Conservation (phyloP, 306 rosid species). For the Quercus ilex region DNA sequence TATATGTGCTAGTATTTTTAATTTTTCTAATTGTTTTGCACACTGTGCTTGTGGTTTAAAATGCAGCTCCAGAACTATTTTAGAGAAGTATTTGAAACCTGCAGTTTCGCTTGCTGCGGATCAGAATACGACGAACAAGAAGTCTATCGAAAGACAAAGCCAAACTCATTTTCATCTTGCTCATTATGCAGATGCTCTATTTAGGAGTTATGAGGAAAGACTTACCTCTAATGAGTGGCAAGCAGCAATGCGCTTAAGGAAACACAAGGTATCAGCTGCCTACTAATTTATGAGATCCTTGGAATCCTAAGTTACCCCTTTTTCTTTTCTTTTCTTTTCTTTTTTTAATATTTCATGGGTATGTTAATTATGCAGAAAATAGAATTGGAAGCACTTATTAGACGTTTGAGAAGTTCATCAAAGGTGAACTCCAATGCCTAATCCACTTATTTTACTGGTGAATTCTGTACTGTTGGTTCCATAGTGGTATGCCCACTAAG, state of each 20-base stretch:
- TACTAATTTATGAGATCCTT: conserved; percentile 1
- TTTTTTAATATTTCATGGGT: conserved; percentile 11
- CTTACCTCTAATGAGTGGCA: conserved; percentile 89
- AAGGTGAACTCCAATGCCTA: conserved; percentile 41
- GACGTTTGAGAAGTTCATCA: conserved; percentile 63
- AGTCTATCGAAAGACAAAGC: conserved; percentile 55
- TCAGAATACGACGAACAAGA: conserved; percentile 48
- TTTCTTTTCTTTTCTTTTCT: not conserved
- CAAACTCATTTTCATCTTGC: conserved; percentile 87
- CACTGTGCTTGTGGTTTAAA: conserved; percentile 13
- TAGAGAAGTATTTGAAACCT: conserved; percentile 85
- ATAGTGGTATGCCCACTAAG: not conserved
- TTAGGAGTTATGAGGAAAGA: conserved; percentile 87
- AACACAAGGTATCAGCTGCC: conserved; percentile 64
- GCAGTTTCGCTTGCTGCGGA: conserved; percentile 78
- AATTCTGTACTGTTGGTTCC: conserved; percentile 13
- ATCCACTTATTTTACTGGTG: conserved; percentile 3
- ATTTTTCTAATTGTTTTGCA: not conserved
- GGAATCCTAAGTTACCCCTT: not conserved
- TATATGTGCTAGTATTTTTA: conserved; percentile 9
- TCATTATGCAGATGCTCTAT: conserved; percentile 89
- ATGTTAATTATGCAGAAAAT: conserved; percentile 46
- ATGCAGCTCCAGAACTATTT: conserved; percentile 92
- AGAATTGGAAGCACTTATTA: conserved; percentile 81
- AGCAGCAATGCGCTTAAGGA: conserved; percentile 84